Evolutionary conservation across 208 protist species (phyloP).

Genomic region (Leishmania arabica): DNA sequence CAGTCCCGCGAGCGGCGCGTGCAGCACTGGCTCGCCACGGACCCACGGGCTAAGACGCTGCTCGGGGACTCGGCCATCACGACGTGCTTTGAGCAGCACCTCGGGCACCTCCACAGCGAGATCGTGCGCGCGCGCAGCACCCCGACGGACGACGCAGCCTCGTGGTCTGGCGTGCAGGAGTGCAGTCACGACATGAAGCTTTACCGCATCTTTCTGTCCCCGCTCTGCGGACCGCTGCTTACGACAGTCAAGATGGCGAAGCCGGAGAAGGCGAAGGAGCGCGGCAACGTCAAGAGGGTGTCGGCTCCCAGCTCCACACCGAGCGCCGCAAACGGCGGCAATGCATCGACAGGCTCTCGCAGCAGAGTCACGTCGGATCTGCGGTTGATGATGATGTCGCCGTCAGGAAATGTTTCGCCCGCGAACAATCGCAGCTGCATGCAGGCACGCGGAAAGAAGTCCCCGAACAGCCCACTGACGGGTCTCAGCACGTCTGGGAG

Average conservation of each 20-base stretch:
- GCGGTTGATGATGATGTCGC: background rate
- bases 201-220: slow-evolving; percentile 74
- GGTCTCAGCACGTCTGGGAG: slow-evolving; percentile 1
- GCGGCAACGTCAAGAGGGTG: slow-evolving; percentile 4
- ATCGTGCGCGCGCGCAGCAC: slow-evolving; percentile 65
- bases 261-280: slow-evolving; percentile 20
- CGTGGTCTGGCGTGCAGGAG: slow-evolving; percentile 45
- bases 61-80: slow-evolving; percentile 45
- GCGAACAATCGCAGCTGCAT: background rate
- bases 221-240: slow-evolving; percentile 64
- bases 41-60: slow-evolving; percentile 36
- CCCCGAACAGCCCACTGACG: background rate
- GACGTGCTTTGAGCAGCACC: slow-evolving; percentile 35
- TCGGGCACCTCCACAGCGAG: slow-evolving; percentile 54
- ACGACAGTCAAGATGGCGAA: slow-evolving; percentile 55
- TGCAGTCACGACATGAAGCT: slow-evolving; percentile 69
- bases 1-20: slow-evolving; percentile 50
- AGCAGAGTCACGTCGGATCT: background rate
- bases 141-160: slow-evolving; percentile 31
- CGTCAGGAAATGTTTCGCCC: background rate
- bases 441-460: slow-evolving; percentile 3
- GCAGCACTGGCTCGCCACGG: slow-evolving; percentile 42
- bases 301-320: background rate
- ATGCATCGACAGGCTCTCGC: background rate
- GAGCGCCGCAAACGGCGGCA: slow-evolving; percentile 3